A percentile compares a stretch with the other conserved stretches of the same genome.
Conservation (phyloP, 2,329 filamentous ascomycete species). For the Fusarium sp. region DNA sequence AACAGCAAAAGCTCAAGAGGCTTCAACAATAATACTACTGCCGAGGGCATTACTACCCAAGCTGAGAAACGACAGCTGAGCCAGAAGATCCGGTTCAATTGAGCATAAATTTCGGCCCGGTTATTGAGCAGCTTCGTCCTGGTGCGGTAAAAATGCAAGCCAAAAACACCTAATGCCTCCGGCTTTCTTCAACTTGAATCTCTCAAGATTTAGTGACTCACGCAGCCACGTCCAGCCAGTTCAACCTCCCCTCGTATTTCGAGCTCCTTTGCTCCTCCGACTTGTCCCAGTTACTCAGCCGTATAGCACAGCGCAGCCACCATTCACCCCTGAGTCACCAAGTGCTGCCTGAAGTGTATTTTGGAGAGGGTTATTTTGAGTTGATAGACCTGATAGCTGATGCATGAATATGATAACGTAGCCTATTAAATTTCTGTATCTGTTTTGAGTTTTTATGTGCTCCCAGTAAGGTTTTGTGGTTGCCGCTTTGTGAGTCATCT, state of each 20-base stretch:
- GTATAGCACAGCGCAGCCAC: neutral
- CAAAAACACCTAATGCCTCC: neutral
- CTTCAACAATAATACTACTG: too few species aligned
- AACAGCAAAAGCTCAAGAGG: too few species aligned
- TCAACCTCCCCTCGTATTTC: neutral
- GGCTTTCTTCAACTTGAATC: neutral
- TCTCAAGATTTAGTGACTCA: neutral
- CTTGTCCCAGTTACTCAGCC: neutral
- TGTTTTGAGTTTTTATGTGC: neutral
- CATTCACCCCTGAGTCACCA: neutral
- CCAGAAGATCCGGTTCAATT: neutral
- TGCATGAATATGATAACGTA: neutral
- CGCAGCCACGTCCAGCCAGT: neutral
- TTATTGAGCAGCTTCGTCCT: neutral
- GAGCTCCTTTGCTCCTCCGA: neutral
- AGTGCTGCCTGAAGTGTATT: neutral
- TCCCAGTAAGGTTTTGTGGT: neutral
- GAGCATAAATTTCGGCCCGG: rapidly evolving
- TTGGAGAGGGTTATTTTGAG: neutral
- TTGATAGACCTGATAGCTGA: neutral
- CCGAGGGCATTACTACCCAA: too few species aligned
- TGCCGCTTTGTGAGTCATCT: neutral
- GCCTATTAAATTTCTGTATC: neutral
- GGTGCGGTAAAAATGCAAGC: neutral
- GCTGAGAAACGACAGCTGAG: neutral